Base-by-base conservation (phyloP, 352 stramenopile species). In the Phytophthora hibernalis region DNA sequence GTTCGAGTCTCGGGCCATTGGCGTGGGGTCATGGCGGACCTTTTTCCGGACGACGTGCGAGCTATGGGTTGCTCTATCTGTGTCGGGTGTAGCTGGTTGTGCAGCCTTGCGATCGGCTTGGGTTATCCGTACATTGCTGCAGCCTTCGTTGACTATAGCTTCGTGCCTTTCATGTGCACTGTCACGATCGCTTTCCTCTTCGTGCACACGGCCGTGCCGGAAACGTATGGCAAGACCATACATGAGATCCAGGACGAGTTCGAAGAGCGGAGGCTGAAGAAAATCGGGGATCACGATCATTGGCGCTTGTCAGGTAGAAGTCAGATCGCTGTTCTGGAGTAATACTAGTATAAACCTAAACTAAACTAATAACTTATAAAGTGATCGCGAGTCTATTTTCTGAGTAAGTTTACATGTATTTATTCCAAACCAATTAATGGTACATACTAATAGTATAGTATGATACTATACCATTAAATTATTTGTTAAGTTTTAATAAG, bases 161-260 rank as follows among this genome's bases (percentile, higher is more conserved):
- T 89, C 24, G 31, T 90, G 51, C 74, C 80, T 11, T 87, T 89
- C 70, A 72, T 92, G 48, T 65, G 55, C 3, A 80, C 67, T 7
- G 54, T 91, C 21, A 72, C 67, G 24, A 1, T 87, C 5, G 74
- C 79, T 35, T 76, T 76, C 48, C 11, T 76, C 6, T 91, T 87
- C 57, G 63, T 80, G 20, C 71, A 69, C 28, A 58, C 64, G 16
- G 61, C 68, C 16, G 62, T 92, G 1, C 82, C 84, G 2, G 84
- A 92, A 57, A 92, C 84, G 10, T 80, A 74, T n/a, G 72, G 77
- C 50, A 89, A 88, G 42, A 89, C 84, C 15, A 85, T 71, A 30
- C 74, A 90, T 18, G 78, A 87, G 38, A 92, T 92, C 53, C 79
- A 88, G 21, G 63, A 65, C 30, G 68, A 68, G 35, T 89, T 89